Evolutionary conservation across 2,329 filamentous ascomycete species (phyloP).

Genomic region (Monilinia polystroma): DNA sequence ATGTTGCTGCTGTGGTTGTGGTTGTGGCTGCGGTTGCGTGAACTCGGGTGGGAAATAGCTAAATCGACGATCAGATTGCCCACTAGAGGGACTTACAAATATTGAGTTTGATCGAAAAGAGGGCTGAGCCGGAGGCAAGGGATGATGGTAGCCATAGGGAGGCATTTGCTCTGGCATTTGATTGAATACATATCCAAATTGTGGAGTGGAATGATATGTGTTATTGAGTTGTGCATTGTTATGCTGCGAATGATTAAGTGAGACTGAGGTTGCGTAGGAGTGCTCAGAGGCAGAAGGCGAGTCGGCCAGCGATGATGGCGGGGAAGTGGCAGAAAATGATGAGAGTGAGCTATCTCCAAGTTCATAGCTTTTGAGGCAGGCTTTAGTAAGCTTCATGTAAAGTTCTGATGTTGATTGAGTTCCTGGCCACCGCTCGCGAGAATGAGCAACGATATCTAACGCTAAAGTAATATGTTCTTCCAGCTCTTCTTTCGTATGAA

Average conservation of each 20-base stretch:
- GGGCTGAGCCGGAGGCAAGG: conserved; percentile 41
- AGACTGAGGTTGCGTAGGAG: conserved; percentile 42
- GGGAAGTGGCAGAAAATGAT: conserved; percentile 47
- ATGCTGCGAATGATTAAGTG: conserved; percentile 44
- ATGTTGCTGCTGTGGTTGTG: conserved; percentile 31
- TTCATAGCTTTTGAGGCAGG: conserved; percentile 86
- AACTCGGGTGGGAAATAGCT: conserved; percentile 63
- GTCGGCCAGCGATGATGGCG: conserved; percentile 43
- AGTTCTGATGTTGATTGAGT: conserved; percentile 80
- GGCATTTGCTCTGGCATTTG: conserved; percentile 50
- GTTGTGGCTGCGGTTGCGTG: conserved; percentile 33
- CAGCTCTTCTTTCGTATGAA: conserved; percentile 72
- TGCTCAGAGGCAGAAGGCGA: conserved; percentile 48
- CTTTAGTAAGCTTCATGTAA: conserved; percentile 80
- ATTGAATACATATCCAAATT: conserved; percentile 60
- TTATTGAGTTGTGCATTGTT: conserved; percentile 25
- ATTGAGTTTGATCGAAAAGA: conserved; percentile 67
- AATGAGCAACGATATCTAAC: conserved; percentile 74
- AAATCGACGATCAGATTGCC: conserved; percentile 55
- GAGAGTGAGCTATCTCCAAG: conserved; percentile 49
- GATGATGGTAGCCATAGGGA: conserved; percentile 32
- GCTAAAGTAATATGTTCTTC: conserved; percentile 72
- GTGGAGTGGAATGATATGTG: conserved; percentile 44
- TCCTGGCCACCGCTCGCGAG: conserved; percentile 88
- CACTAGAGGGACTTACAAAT: conserved; percentile 58